Base-by-base conservation (phyloP, 2,329 filamentous ascomycete genomes). In the Cyanodermella asteris region DNA sequence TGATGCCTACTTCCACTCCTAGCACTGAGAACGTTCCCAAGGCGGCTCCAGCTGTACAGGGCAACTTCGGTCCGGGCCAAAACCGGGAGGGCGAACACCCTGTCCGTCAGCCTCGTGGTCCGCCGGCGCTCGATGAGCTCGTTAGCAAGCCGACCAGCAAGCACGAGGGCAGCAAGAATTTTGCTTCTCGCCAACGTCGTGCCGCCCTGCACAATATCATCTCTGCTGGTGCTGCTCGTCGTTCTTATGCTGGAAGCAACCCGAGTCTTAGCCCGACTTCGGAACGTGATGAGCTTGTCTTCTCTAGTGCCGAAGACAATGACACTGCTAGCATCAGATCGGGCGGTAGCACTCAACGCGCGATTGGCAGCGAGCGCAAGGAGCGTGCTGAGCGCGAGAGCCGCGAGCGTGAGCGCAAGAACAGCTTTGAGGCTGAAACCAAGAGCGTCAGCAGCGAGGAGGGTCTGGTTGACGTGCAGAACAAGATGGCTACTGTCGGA, bases 161-260 rank as follows among this genome's bases (percentile, higher is more conserved):
- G 54, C 68, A 84, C 34, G 84, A 94, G 47, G 87, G 84, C 13
- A 93, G 84, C 68, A 58, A 93, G 66, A 97, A 97, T 56, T 97
- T 97, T 51, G 75, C 76, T 7, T 71, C 81, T 28, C 81, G 87
- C 32, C 82, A 90, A 41, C 80, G 87, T 31, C 80, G 84, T 35
- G 81, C 76, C 39, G 87, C 87, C 14, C 71, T 97, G 22, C 72
- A 82, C 55, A 93, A 81, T 44, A 64, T 97, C 24, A 77, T 93
- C 32, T 76, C 77, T 35, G 84, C 84, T 27, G 82, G 84, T 10
- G 64, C 87, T 34, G 78, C 87, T 31, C 78, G 84, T 28, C 64
- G 55, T 31, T 58, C 64, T 59, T 74, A 63, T 52, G 59, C 72
- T 30, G 76, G 73, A 34, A 60, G 67, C 34, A 72, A 70, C 45